Evolutionary conservation across 2,329 filamentous ascomycete species (phyloP).

Genomic region (Botryotinia calthae): DNA sequence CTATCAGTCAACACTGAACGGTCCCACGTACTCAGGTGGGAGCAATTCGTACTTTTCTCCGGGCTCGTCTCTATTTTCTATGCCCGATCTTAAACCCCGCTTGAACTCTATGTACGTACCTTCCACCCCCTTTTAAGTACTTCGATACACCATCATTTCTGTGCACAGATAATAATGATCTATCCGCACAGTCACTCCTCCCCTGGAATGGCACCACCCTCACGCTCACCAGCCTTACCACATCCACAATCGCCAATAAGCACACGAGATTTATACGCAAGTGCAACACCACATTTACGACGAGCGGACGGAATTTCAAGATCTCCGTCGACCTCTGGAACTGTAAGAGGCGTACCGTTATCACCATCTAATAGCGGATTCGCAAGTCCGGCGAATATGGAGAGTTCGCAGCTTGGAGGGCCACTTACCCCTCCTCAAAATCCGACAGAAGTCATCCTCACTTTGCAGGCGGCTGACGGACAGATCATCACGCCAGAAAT

Average conservation of each 20-base stretch:
- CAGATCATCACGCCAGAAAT: conserved; percentile 58
- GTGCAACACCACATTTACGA: conserved; percentile 35
- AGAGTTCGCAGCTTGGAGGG: conserved; percentile 29
- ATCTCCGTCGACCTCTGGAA: conserved; percentile 36
- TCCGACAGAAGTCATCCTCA: conserved; percentile 44
- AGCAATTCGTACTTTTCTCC: conserved; percentile 36
- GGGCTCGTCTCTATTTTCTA: conserved; percentile 34
- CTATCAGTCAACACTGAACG: conserved; percentile 35
- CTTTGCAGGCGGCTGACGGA: conserved; percentile 50
- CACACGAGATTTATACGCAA: conserved; percentile 37
- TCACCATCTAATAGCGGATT: conserved; percentile 39
- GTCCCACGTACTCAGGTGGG: conserved; percentile 36
- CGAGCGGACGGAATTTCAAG: conserved; percentile 36
- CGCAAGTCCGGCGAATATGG: conserved; percentile 39
- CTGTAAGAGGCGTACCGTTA: conserved; percentile 35
- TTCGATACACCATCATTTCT: conserved; percentile 25
- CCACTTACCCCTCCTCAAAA: conserved; percentile 39
- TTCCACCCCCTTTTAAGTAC: conserved; percentile 24
- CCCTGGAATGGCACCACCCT: conserved; percentile 37
- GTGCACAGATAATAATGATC: conserved; percentile 35
- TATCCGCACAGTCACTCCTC: conserved; percentile 34
- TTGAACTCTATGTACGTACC: conserved; percentile 37
- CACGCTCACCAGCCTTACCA: conserved; percentile 37
- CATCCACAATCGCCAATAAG: conserved; percentile 36
- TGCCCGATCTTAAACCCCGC: conserved; percentile 39